Conservation (phyloP, 768 basidiomycete species). For the Pisolithus sp. region DNA sequence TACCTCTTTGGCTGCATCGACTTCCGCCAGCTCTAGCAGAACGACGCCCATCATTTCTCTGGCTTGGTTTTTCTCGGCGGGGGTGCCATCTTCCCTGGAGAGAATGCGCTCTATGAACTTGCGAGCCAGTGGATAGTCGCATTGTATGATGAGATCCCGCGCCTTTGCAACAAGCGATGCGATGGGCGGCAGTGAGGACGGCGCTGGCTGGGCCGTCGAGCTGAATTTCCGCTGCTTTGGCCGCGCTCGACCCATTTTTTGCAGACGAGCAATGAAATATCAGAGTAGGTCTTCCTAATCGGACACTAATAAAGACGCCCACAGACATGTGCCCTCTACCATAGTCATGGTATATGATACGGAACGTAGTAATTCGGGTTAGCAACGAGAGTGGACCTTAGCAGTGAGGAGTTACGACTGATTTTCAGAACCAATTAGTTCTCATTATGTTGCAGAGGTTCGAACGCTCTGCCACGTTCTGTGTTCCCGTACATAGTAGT, state of each 20-base stretch:
- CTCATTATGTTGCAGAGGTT: too few relatives aligned
- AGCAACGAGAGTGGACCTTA: too few relatives aligned
- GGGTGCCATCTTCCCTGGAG: constrained; percentile 40
- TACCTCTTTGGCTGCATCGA: constrained; percentile 67
- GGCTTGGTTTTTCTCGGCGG: constrained; percentile 54
- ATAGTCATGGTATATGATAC: too few relatives aligned
- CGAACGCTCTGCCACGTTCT: too few relatives aligned
- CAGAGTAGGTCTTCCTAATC: too few relatives aligned
- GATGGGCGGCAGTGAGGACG: constrained; percentile 36
- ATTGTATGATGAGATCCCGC: constrained; percentile 74
- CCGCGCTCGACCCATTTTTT: constrained; percentile 49
- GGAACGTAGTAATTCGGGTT: too few relatives aligned
- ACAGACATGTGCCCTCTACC: too few relatives aligned
- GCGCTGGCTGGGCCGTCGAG: constrained; percentile 5
- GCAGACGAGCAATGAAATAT: too few relatives aligned
- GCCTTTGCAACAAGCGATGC: constrained; percentile 66
- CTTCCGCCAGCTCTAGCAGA: constrained; percentile 72
- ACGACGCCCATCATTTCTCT: constrained; percentile 77
- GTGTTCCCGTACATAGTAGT: too few relatives aligned
- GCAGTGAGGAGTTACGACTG: too few relatives aligned
- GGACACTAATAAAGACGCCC: too few relatives aligned
- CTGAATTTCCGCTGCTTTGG: constrained; percentile 32
- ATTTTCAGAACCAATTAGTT: too few relatives aligned
- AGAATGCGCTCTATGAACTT: constrained; percentile 66
- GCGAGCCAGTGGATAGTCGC: constrained; percentile 75